Conservation (phyloP, 2,329 filamentous ascomycete species). For the Penicillium glabrum region DNA sequence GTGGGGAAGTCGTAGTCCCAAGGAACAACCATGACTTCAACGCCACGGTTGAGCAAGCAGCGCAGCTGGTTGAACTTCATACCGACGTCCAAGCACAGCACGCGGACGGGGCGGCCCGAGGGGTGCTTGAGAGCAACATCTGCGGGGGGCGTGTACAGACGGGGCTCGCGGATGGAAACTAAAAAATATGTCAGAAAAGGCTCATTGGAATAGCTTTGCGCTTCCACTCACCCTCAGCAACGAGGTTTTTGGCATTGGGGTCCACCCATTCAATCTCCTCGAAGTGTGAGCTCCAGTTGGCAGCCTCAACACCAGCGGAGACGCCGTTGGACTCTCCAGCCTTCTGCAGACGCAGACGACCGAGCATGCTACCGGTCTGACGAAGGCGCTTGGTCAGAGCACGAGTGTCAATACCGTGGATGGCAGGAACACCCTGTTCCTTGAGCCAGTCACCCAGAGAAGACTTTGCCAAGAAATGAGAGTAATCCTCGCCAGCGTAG, state of each 20-base stretch:
- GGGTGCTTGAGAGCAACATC: slow-evolving; percentile 77
- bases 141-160: slow-evolving; percentile 75
- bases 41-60: slow-evolving; percentile 84
- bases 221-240: slow-evolving; percentile 76
- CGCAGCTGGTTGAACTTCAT: slow-evolving; percentile 98
- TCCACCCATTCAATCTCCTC: slow-evolving; percentile 85
- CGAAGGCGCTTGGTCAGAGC: slow-evolving; percentile 92
- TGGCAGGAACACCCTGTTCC: slow-evolving; percentile 89
- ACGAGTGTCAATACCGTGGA: slow-evolving; percentile 93
- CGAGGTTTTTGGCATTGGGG: slow-evolving; percentile 89
- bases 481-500: slow-evolving; percentile 93
- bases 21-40: slow-evolving; percentile 91
- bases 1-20: slow-evolving; percentile 91
- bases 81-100: slow-evolving; percentile 93
- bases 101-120: slow-evolving; percentile 80
- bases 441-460: slow-evolving; percentile 95
- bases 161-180: slow-evolving; percentile 89
- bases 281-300: slow-evolving; percentile 61
- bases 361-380: slow-evolving; percentile 93
- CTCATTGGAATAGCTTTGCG: slow-evolving; percentile 29
- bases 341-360: slow-evolving; percentile 78
- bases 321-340: slow-evolving; percentile 40
- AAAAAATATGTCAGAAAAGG: slow-evolving; percentile 25
- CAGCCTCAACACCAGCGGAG: slow-evolving; percentile 43
- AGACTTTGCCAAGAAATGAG: slow-evolving; percentile 86